phyloP scores from a whole-genome alignment of 495 filamentous ascomycete genomes.

The Penicillium alfredii region DNA sequence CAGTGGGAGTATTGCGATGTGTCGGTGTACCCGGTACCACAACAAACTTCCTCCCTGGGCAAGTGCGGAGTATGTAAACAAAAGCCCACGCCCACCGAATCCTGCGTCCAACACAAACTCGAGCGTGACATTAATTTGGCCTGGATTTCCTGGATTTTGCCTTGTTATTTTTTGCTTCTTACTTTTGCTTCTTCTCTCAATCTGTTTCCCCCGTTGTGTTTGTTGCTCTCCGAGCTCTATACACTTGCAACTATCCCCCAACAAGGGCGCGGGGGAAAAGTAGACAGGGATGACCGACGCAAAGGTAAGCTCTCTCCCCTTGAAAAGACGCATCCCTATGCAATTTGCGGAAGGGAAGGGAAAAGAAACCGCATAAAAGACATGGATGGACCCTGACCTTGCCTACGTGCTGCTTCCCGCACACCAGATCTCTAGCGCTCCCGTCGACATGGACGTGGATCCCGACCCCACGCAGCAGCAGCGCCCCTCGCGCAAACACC shows the following conservation, averaged over 20 bases:
- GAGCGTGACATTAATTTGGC: no score
- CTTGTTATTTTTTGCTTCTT: background rate
- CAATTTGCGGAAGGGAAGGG: slow-evolving; percentile 2
- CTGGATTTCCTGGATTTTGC: no score
- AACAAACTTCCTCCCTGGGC: slow-evolving; percentile 28
- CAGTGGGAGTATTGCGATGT: background rate
- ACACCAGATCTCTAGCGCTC: slow-evolving; percentile 7
- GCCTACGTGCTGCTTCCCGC: background rate
- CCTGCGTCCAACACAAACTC: no score
- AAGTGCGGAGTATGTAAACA: slow-evolving; percentile 29
- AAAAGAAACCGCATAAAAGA: slow-evolving; percentile 1
- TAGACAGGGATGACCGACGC: slow-evolving; percentile 17
- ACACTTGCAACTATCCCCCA: slow-evolving; percentile 4
- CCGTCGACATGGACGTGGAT: slow-evolving; percentile 20
- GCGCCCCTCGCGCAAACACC: slow-evolving; percentile 31
- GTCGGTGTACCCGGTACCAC: slow-evolving; percentile 13
- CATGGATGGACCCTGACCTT: slow-evolving; percentile 9
- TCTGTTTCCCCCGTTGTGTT: background rate
- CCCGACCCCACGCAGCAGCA: slow-evolving; percentile 13
- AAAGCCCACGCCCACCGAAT: no score
- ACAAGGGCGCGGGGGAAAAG: slow-evolving; percentile 13
- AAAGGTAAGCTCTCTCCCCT: slow-evolving; percentile 16
- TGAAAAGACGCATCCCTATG: no score
- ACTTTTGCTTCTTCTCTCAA: background rate
- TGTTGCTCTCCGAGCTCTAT: slow-evolving; percentile 1